Conservation (phyloP, 441 rosid genomes). For the Bocquillonia castaneifolia region DNA sequence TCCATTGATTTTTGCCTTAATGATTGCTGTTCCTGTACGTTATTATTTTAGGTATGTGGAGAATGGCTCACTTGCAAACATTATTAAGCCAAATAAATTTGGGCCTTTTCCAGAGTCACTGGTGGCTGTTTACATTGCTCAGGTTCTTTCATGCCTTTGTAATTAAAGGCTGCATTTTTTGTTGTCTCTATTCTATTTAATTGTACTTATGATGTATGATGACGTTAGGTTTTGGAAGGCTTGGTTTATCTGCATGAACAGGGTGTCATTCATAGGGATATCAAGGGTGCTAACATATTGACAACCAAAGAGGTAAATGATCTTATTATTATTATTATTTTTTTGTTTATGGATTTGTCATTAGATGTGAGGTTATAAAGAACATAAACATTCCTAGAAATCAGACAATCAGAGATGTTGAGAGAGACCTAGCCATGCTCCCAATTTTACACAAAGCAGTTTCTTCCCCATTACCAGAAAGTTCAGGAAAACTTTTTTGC, state of each 20-base stretch:
- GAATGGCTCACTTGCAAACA: slow-evolving; percentile 99
- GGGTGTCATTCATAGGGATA: slow-evolving; percentile 98
- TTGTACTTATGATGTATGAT: slow-evolving; percentile 25
- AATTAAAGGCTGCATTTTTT: slow-evolving; percentile 20
- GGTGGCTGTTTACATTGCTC: slow-evolving; percentile 96
- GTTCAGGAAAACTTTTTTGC: background rate
- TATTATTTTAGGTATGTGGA: slow-evolving; percentile 76
- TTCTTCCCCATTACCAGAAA: background rate
- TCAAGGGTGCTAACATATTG: slow-evolving; percentile 97
- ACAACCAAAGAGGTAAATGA: slow-evolving; percentile 82
- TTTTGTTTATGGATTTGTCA: background rate
- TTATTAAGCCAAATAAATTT: slow-evolving; percentile 96
- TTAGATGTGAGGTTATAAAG: background rate
- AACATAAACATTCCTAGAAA: too few relatives aligned
- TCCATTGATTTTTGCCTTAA: slow-evolving; percentile 12
- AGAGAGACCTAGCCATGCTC: background rate
- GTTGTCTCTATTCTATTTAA: background rate
- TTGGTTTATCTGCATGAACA: slow-evolving; percentile 97
- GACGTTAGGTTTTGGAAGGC: slow-evolving; percentile 87
- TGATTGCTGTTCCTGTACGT: slow-evolving; percentile 14
- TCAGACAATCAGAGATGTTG: background rate
- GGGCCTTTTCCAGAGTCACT: slow-evolving; percentile 98
- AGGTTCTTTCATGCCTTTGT: slow-evolving; percentile 50
- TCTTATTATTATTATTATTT: background rate
- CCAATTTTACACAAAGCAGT: background rate